Percentiles rank a stretch among this genome's conserved stretches.
These are phyloP conservation scores for Themeda triandra DNA, from an alignment of 176 grass and related monocot species.

Conservation along the genomic window DNA sequence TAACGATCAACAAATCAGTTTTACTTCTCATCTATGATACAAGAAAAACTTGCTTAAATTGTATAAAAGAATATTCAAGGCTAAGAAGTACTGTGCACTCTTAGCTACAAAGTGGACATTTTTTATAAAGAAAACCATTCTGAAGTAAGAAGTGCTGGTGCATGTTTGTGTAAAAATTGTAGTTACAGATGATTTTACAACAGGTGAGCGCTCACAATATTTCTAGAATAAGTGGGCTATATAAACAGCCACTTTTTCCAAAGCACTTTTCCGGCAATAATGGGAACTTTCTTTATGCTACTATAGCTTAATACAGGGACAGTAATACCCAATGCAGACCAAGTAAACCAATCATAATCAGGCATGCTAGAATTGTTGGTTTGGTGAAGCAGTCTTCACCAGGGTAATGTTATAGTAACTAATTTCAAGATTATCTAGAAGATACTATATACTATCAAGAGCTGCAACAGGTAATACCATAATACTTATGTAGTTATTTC, in stretches of 20 bases:
- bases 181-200: too few relatives aligned
- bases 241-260: background rate
- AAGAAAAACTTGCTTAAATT: background rate
- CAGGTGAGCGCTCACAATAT: too few relatives aligned
- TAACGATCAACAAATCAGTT: background rate
- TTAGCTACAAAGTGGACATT: too few relatives aligned
- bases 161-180: too few relatives aligned
- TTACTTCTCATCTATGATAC: background rate
- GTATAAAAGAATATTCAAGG: background rate
- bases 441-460: too few relatives aligned
- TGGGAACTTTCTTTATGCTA: background rate
- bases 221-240: too few relatives aligned
- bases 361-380: background rate
- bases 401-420: background rate
- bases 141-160: too few relatives aligned
- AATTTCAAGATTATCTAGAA: too few relatives aligned
- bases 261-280: background rate
- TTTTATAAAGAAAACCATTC: too few relatives aligned
- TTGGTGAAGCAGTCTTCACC: background rate
- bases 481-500: too few relatives aligned
- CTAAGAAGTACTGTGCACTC: background rate
- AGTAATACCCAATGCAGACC: background rate
- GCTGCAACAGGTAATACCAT: too few relatives aligned
- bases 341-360: background rate
- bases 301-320: background rate